A percentile compares a stretch with the other conserved stretches of the same genome.
Evolutionary conservation across 352 stramenopile species (phyloP).

Genomic region (Phytophthora boehmeriae): DNA sequence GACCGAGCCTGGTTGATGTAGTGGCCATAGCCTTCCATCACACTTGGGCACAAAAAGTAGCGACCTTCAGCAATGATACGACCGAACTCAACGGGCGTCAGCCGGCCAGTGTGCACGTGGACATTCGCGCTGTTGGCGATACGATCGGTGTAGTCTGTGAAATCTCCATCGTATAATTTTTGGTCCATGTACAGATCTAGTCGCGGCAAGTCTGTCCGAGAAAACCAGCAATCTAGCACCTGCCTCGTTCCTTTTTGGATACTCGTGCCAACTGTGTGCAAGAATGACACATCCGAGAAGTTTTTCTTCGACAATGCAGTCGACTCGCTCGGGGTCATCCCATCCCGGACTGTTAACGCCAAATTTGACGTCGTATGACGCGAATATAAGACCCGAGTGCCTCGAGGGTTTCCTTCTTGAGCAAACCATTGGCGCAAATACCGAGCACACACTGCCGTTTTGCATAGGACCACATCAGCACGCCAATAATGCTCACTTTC

Average conservation of each 20-base stretch:
- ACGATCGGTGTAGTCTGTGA: constrained; percentile 18
- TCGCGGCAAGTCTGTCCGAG: constrained; percentile 36
- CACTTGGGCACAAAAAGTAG: constrained; percentile 57
- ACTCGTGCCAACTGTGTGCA: constrained; percentile 39
- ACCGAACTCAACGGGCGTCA: constrained; percentile 36
- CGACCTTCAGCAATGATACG: constrained; percentile 37
- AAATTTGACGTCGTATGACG: constrained; percentile 49
- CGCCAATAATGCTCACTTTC: constrained; percentile 36
- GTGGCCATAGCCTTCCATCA: constrained; percentile 58
- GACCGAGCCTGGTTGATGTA: constrained; percentile 71
- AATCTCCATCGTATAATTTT: constrained; percentile 31
- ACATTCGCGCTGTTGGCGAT: constrained; percentile 25
- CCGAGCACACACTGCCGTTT: constrained; percentile 39
- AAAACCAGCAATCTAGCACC: constrained; percentile 52
- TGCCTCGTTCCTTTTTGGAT: constrained; percentile 38
- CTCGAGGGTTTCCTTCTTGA: constrained; percentile 52
- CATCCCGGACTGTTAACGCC: constrained; percentile 29
- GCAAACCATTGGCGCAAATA: constrained; percentile 44
- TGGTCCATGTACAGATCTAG: constrained; percentile 51
- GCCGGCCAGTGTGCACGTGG: constrained; percentile 29
- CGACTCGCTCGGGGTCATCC: constrained; percentile 1
- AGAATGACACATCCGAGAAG: constrained; percentile 32
- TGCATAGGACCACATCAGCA: constrained; percentile 46
- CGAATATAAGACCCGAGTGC: constrained; percentile 52
- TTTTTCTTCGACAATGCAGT: constrained; percentile 18